Evolutionary conservation across 2,329 filamentous ascomycete genomes (phyloP), one percentile per base, ranked within the genome.

Genomic region (Incumbomyces lentus): DNA sequence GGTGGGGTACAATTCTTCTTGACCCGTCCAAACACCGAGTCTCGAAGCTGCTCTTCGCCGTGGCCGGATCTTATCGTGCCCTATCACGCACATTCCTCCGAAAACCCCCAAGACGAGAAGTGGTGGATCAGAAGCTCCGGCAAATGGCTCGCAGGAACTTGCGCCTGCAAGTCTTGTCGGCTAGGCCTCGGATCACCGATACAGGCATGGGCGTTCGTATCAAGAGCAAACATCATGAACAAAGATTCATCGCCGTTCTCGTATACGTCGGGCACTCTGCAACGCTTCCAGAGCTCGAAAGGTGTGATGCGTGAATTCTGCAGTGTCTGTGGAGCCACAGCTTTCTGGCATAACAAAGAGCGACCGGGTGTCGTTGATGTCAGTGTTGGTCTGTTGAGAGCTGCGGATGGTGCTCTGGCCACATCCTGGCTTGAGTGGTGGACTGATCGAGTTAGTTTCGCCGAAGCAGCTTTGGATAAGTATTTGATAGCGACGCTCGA

Each of bases 161-260:
- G 81, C 56, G 69, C 72, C 1, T 86, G 82, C 60, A 69, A 64
- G 7, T 75, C 76, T 2, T 86, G 82, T 59, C 75, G 81, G 7
- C 65, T 79, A 2, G 63, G 64, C 1, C 72, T 74, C 1, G 80
- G 81, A 2, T 81, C 77, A 50, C 79, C 83, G 46, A 73, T 84
- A 40, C 74, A 82, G 54, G 65, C 73, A 0, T 86, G 81, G 81
- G 71, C 77, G 0, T 86, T 84, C 57, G 64, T 84, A 1, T 78
- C 79, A 0, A 68, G 69, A 19, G 61, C 64, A 2, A 80, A 82
- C 55, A 75, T 84, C 44, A 61, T 36, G n/a, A 32, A 17, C 22
- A 29, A 29, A 12, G 32, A 48, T 29, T 30, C 31, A 11, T 32
- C 17, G 16, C 55, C 61, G 1, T 49, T 68, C 5, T 49, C 55